These are phyloP conservation scores for Aureobasidium sp. DNA, from an alignment of 2,329 filamentous ascomycete genomes.

Conservation along the genomic window DNA sequence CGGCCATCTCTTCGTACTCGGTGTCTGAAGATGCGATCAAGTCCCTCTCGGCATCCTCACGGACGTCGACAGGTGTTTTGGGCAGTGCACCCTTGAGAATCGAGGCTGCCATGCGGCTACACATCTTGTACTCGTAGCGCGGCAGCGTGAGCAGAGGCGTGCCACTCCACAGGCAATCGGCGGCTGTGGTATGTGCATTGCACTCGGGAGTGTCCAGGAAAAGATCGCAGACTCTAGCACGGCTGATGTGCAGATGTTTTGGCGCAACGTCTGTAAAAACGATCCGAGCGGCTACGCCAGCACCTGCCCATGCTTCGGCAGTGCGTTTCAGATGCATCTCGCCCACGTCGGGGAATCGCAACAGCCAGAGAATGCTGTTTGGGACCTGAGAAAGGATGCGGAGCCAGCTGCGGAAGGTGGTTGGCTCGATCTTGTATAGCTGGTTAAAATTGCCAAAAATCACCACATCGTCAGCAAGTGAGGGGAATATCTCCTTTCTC, in stretches of 20 bases:
- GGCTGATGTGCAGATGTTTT: constrained; percentile 86
- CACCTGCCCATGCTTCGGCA: constrained; percentile 72
- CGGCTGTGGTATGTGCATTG: constrained; percentile 95
- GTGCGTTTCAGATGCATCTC: constrained; percentile 77
- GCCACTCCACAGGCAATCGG: constrained; percentile 92
- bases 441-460: constrained; percentile 99
- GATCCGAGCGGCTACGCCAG: constrained; percentile 75
- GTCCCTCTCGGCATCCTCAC: constrained; percentile 58
- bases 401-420: constrained; percentile 90
- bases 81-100: constrained; percentile 87
- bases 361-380: constrained; percentile 85
- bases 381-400: constrained; percentile 79
- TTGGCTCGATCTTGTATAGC: constrained; percentile 98
- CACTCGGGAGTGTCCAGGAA: constrained; percentile 97
- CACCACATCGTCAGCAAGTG: constrained; percentile 69
- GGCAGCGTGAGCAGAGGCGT: constrained; percentile 86
- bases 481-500: constrained; percentile 85
- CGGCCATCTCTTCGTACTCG: constrained; percentile 74
- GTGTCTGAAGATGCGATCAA: constrained; percentile 70
- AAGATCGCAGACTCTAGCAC: constrained; percentile 83
- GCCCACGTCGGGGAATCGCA: constrained; percentile 92
- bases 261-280: constrained; percentile 95
- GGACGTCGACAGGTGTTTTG: constrained; percentile 48
- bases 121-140: constrained; percentile 97
- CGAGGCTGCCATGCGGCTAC: constrained; percentile 92